These are phyloP conservation scores for Arthonia radiata DNA, from an alignment of 495 filamentous ascomycete genomes.

Conservation along the genomic window DNA sequence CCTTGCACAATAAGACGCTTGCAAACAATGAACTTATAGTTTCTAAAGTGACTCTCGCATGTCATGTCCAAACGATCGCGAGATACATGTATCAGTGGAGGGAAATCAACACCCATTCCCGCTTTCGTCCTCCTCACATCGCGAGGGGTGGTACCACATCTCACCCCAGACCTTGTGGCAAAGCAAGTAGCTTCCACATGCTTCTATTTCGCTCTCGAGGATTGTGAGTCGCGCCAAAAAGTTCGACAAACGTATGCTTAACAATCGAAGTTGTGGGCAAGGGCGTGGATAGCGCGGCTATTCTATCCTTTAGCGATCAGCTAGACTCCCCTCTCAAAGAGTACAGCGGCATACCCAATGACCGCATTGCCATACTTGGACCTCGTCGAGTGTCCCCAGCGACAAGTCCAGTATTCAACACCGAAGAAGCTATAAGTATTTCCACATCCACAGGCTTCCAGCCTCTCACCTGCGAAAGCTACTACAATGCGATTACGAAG, in stretches of 20 bases:
- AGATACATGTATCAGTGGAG: too few relatives aligned
- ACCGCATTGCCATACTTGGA: constrained; percentile 45
- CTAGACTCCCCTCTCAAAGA: constrained; percentile 30
- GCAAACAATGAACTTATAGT: too few relatives aligned
- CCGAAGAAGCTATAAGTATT: constrained; percentile 42
- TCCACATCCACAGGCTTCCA: constrained; percentile 67
- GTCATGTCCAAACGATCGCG: too few relatives aligned
- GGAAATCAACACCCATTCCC: constrained; percentile 46
- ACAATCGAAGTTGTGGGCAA: background rate
- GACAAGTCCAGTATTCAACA: constrained; percentile 44
- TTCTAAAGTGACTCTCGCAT: too few relatives aligned
- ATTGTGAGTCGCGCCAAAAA: constrained; percentile 48
- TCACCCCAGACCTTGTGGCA: constrained; percentile 59
- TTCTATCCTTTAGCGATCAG: background rate
- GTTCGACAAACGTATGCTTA: constrained; percentile 20
- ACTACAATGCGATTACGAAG: constrained; percentile 30
- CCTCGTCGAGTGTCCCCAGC: constrained; percentile 58
- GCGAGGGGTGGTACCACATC: constrained; percentile 59
- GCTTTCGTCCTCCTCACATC: constrained; percentile 59
- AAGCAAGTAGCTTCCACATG: constrained; percentile 38
- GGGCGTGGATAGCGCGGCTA: too few relatives aligned
- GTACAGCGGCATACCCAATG: constrained; percentile 37
- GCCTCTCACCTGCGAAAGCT: constrained; percentile 38
- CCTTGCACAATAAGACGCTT: too few relatives aligned
- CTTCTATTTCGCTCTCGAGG: constrained; percentile 67